A percentile compares a stretch with the other conserved stretches of the same genome.
These are phyloP conservation scores for Plantago major DNA, from an alignment of 257 asterid species.

Conservation along the genomic window DNA sequence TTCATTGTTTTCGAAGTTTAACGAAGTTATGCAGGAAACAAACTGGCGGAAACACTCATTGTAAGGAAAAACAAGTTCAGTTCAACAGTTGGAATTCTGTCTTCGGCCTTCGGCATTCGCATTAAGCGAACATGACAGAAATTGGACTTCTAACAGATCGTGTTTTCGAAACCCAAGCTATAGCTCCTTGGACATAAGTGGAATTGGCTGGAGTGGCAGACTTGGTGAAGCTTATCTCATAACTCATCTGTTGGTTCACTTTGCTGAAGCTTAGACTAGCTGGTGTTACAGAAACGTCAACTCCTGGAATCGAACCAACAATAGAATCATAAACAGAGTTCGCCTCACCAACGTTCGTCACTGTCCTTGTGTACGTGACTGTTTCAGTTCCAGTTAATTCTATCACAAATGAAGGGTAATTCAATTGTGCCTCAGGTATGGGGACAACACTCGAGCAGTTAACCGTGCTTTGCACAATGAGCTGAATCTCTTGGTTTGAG, in stretches of 20 bases:
- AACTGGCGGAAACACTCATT: background rate
- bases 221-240: conserved; percentile 23
- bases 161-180: conserved; percentile 30
- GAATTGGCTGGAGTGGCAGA: conserved; percentile 3
- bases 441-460: conserved; percentile 19
- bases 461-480: conserved; percentile 25
- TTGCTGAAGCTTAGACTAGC: conserved; percentile 21
- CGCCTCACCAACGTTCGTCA: conserved; percentile 45
- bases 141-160: conserved; percentile 35
- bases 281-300: conserved; percentile 24
- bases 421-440: conserved; percentile 35
- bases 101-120: background rate
- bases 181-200: conserved; percentile 25
- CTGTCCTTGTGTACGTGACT: conserved; percentile 30
- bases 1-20: too few species aligned
- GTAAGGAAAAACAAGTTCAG: background rate
- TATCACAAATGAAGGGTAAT: conserved; percentile 40
- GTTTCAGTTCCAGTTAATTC: conserved; percentile 5
- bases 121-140: conserved; percentile 23
- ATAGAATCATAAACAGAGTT: conserved; percentile 19
- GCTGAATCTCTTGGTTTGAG: conserved; percentile 19
- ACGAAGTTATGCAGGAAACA: too few species aligned
- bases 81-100: background rate
- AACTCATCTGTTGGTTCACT: conserved; percentile 32
- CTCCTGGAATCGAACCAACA: background rate